Base-by-base conservation (phyloP, 2,329 filamentous ascomycete species). In the Xenoacremonium recifei region DNA sequence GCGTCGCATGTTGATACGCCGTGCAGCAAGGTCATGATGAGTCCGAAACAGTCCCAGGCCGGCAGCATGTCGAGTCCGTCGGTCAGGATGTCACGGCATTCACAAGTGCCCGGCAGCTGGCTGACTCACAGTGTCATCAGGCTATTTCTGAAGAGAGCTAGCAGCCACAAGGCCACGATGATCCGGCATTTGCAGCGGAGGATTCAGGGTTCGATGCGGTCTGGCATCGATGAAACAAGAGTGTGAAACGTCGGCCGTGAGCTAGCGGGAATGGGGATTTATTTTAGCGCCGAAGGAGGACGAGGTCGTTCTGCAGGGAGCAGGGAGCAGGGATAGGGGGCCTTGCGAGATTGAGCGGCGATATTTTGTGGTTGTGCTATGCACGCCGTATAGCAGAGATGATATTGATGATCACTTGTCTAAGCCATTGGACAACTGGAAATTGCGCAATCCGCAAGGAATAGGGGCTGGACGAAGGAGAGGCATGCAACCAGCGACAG, bases 1-100 rank as follows among this genome's bases (percentile, higher is more conserved):
- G 37, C 46, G 46, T 39, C 49, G 36, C 29, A 40, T 42, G 37
- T 38, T 44, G 48, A 17, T 21, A 17, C 29, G 21, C 20, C 17
- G n/a, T 21, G 11, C n/a, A n/a, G 9, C 30, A 16, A 11, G 30
- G 15, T 32, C 15, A 7, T 15, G 7, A 15, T 32, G 30, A 32
- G 6, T 32, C 15, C 15, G 15, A 32, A 32, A 7, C 10, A 11
- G 23, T 27, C 16, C 30, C 7, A 32, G 10, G 30, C 23, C 9
- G 23, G 23, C 23, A 32, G 9, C 29, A 16, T 16, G 10, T 32
- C 16, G 29, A 32, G 15, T 16, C 15, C 29, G 6, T 6, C 29
- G 29, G 7, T 13, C 23, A 27, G 23, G 23, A 32, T 10, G 10
- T 15, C 10, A 11, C 29, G 29, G 9, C n/a, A n/a, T n/a, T n/a